Evolutionary conservation across 2,329 filamentous ascomycete species (phyloP), one percentile per base, ranked within the genome.

Genomic region (Verticillium zaregamsianum): DNA sequence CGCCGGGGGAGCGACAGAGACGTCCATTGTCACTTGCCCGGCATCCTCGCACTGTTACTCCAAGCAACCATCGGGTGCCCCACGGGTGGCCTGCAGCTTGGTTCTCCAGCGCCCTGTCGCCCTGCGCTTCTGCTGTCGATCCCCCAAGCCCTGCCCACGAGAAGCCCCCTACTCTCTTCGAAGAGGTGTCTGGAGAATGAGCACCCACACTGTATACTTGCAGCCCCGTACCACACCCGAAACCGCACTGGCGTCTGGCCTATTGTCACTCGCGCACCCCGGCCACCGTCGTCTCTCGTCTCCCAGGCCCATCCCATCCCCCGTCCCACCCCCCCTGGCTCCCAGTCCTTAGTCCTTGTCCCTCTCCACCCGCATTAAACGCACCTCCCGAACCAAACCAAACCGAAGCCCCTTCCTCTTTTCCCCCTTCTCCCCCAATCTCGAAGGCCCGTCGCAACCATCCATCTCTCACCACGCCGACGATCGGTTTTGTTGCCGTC

Each of bases 301-400:
- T 39, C 56, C 33, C 32, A 39, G 23, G 32, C 56, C 17, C 52
- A 40, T 33, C 32, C 63, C 59, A 64, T 62, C 63, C 63, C 33
- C 57, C 62, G 61, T 49, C 59, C 63, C 28, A 28, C 40, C 61
- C 59, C 40, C 40, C 58, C 45, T 20, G 63, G 54, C 61, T 60
- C 63, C 63, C 63, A 63, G 58, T 59, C 61, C 59, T 62, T 65
- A 63, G 58, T 59, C 61, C 59, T 62, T 65, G 60, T 60, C 60
- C 59, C 61, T 62, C 58, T 63, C 64, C 59, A 60, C 63, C 63
- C 64, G 63, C 64, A 65, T 65, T 65, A 66, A 63, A 65, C 61
- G 58, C 61, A 65, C 61, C 64, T 61, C 63, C 61, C 63, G 8
- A 28, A 23, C 45, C 45, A 23, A 52, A 52, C 20, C 45, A 52